Conservation (phyloP, 192 early-diverging fungal genomes). For the Kickxella alabastrina region DNA sequence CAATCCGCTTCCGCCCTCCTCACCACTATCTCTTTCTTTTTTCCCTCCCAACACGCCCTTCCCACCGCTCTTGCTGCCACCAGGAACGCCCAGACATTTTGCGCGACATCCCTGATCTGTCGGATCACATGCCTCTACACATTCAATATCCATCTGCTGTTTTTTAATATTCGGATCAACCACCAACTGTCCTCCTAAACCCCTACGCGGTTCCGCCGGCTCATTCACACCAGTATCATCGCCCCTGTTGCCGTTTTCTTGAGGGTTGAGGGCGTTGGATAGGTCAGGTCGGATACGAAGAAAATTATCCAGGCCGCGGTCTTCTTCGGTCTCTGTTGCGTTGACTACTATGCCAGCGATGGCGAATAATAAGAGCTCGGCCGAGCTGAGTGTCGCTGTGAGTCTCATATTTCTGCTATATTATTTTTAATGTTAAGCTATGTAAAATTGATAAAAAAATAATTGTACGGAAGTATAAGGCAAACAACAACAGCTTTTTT, state of each 20-base stretch:
- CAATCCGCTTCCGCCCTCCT: slow-evolving; percentile 34
- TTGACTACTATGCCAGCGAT: neutral
- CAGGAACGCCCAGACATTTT: slow-evolving; percentile 42
- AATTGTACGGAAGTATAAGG: neutral
- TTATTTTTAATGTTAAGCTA: too few relatives aligned
- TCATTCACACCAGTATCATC: neutral
- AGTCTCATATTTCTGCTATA: neutral
- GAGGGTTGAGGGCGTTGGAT: slow-evolving; percentile 14
- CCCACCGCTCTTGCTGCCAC: slow-evolving; percentile 29
- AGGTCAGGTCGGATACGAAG: slow-evolving; percentile 33
- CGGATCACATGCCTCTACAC: slow-evolving; percentile 18
- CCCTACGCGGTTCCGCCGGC: neutral
- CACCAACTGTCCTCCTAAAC: neutral
- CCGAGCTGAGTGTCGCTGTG: neutral
- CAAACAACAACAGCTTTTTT: neutral
- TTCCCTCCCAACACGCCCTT: too few relatives aligned
- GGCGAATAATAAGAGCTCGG: neutral
- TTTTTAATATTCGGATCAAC: slow-evolving; percentile 4
- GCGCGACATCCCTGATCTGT: slow-evolving; percentile 44
- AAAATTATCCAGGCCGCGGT: slow-evolving; percentile 9
- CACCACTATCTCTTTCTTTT: too few relatives aligned
- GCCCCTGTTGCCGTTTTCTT: too few relatives aligned
- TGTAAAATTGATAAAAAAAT: too few relatives aligned
- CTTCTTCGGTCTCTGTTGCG: slow-evolving; percentile 4
- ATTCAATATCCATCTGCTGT: slow-evolving; percentile 7